Evolutionary conservation across 2,329 filamentous ascomycete genomes (phyloP).

Genomic region (Ophiostoma ulmi): DNA sequence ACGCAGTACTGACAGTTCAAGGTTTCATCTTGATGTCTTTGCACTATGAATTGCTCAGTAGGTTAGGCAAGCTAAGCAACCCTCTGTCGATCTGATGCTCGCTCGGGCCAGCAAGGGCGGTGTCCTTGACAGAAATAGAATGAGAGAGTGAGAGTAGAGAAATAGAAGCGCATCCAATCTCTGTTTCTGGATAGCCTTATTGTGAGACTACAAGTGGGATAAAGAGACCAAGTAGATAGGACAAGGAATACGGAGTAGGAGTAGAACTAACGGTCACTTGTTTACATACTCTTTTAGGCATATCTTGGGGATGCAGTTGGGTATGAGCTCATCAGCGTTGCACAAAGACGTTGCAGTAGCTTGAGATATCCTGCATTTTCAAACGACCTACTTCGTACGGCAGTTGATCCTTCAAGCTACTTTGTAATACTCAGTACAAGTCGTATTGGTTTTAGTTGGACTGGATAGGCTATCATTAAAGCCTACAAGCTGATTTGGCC

Average conservation of each 20-base stretch:
- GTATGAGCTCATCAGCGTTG: slow-evolving; percentile 4
- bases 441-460: too few species aligned
- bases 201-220: too few species aligned
- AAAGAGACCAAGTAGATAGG: too few species aligned
- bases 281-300: slow-evolving; percentile 13
- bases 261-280: background rate
- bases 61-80: background rate
- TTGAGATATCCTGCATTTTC: background rate
- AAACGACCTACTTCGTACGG: too few species aligned
- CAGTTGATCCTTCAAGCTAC: too few species aligned
- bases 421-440: too few species aligned
- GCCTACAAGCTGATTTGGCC: background rate
- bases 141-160: background rate
- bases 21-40: too few species aligned
- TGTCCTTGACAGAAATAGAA: too few species aligned
- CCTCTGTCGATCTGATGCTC: background rate
- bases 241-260: too few species aligned
- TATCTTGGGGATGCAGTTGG: background rate
- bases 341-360: slow-evolving; percentile 2
- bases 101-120: too few species aligned
- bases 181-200: background rate
- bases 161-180: background rate
- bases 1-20: too few species aligned
- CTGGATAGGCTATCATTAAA: background rate
- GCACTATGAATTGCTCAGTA: too few species aligned